Evolutionary conservation across 768 basidiomycete genomes (phyloP), one percentile per base, ranked within the genome.

Genomic region (Phylloporus scabripes): DNA sequence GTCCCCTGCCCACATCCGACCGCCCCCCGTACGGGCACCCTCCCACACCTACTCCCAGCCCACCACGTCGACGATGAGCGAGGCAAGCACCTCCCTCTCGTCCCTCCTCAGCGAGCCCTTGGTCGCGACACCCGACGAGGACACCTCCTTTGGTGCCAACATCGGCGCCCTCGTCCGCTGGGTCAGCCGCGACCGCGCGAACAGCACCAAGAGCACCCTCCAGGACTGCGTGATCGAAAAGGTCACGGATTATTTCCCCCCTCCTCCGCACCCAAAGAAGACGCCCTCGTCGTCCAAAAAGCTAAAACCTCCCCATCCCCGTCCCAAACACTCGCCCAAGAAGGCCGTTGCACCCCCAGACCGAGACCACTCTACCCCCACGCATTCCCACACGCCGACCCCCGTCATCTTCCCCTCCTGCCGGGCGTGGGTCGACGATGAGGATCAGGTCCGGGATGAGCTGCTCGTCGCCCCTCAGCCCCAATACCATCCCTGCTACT

Each of bases 81-180:
- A 70, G 20, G 72, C 76, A 1, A 76, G 77, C 23, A 75, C 79
- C 0, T 76, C 77, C 42, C 65, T 82, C 53, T 70, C 77, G 0
- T 81, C 81, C 20, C 79, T 69, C 65, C 48, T 79, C 73, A 49
- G 62, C 69, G 55, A 48, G 60, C 74, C 56, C 45, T 56, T 67
- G 60, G 68, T 79, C 54, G 66, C 53, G 46, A 70, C 75, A 0
- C 57, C 71, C 2, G 60, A 77, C 40, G 70, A 65, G 46, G 65
- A 78, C 39, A 66, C 68, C 34, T 69, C 67, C 33, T 73, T 77
- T 40, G 71, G 77, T 36, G 72, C 67, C 31, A 74, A 74, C 5
- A 75, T 78, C 66, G 73, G 75, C 8, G 58, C 73, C 15, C 64
- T 73, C 42, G 67, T 49, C 36, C 70, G 54, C 14, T 66, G 50